These are phyloP conservation scores for Coix lacrymajobi DNA, from an alignment of 176 grass and related monocot species.

Conservation along the genomic window DNA sequence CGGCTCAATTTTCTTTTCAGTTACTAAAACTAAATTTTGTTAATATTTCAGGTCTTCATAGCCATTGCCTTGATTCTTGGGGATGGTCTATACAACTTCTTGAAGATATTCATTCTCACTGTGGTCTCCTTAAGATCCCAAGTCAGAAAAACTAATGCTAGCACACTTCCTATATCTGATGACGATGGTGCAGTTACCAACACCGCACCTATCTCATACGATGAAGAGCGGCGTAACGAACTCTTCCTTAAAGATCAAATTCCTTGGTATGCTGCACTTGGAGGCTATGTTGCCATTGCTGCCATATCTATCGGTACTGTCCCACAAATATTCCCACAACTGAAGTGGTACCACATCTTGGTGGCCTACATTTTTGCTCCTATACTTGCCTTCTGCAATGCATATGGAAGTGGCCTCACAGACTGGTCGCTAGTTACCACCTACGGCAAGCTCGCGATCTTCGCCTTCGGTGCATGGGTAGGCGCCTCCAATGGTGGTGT, in stretches of 20 bases:
- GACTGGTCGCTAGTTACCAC: constrained; percentile 81
- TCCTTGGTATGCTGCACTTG: constrained; percentile 8
- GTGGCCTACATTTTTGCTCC: constrained; percentile 19
- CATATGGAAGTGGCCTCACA: constrained; percentile 45
- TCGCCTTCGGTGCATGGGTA: constrained; percentile 75
- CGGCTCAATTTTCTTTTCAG: not conserved
- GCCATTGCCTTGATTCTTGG: constrained; percentile 10
- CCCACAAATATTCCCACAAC: constrained; percentile 41
- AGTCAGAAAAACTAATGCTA: not conserved
- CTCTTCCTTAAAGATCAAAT: constrained; percentile 50
- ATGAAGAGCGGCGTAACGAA: constrained; percentile 31
- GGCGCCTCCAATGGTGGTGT: constrained; percentile 46
- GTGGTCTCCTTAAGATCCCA: constrained; percentile 15
- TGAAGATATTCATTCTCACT: constrained; percentile 1
- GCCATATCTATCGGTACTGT: constrained; percentile 36
- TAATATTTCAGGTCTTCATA: not conserved
- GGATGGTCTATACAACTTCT: constrained; percentile 1
- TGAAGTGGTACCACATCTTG: constrained; percentile 8
- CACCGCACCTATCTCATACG: not conserved
- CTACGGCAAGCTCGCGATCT: constrained; percentile 86
- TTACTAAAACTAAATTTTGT: constrained; percentile 8
- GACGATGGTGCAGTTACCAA: not conserved
- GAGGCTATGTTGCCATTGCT: constrained; percentile 25
- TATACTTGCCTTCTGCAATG: constrained; percentile 8
- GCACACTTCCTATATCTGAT: constrained; percentile 8